phyloP scores from a whole-genome alignment of 441 rosid genomes.

The Adansonia madagascariensis region DNA sequence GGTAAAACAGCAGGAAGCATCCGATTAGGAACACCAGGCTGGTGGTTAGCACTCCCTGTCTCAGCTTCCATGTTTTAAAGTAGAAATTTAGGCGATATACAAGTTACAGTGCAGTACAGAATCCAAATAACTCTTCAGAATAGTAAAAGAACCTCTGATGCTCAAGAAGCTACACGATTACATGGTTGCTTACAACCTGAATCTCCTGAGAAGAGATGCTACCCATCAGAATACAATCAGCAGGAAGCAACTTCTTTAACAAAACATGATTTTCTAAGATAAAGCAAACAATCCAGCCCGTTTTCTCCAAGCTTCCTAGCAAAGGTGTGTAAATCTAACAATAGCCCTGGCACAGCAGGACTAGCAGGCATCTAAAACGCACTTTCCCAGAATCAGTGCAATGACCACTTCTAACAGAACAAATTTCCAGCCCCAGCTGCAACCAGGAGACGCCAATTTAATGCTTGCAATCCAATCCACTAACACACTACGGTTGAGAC shows the following conservation, averaged over 20 bases:
- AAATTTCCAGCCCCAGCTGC: constrained; percentile 28
- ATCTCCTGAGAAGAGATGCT: constrained; percentile 22
- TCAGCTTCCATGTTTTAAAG: constrained; percentile 70
- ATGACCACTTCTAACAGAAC: constrained; percentile 7
- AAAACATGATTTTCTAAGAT: constrained; percentile 20
- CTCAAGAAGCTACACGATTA: constrained; percentile 34
- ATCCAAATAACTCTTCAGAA: constrained; percentile 35
- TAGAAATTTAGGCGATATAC: constrained; percentile 31
- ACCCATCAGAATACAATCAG: constrained; percentile 31
- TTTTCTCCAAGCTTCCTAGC: constrained; percentile 31
- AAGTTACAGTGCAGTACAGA: constrained; percentile 20
- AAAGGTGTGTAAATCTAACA: constrained; percentile 13
- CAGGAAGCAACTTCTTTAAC: constrained; percentile 25
- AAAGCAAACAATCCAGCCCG: constrained; percentile 21
- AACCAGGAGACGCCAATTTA: constrained; percentile 40
- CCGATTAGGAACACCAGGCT: constrained; percentile 46
- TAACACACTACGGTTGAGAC: neutral
- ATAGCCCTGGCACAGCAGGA: constrained; percentile 16
- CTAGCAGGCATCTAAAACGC: constrained; percentile 13
- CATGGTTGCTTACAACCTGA: constrained; percentile 35
- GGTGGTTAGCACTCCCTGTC: constrained; percentile 43
- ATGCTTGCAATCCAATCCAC: constrained; percentile 29
- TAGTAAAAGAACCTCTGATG: constrained; percentile 33
- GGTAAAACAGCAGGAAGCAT: constrained; percentile 71
- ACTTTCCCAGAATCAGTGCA: constrained; percentile 26